Evolutionary conservation across 1,284 basidiomycete species (phyloP).

Genomic region (Ustilago sp.): DNA sequence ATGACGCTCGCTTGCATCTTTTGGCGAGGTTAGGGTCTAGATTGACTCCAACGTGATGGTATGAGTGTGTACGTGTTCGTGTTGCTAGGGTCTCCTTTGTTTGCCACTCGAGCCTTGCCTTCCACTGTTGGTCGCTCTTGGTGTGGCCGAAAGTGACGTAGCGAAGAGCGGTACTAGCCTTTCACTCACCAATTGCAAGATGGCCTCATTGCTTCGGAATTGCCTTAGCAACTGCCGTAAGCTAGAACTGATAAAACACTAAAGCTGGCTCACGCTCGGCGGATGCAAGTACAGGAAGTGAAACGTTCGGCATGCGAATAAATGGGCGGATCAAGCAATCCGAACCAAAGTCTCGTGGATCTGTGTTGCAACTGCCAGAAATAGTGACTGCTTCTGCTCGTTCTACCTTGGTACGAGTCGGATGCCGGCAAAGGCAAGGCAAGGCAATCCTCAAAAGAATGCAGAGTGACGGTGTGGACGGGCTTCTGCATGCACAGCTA

Average conservation of each 20-base stretch:
- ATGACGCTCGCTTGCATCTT: not conserved
- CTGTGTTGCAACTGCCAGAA: constrained; percentile 11
- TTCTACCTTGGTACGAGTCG: not conserved
- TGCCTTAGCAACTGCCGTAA: too few relatives aligned
- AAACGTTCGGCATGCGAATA: not conserved
- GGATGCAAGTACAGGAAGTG: not conserved
- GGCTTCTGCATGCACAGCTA: not conserved
- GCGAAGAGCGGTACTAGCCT: not conserved
- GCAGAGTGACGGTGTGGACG: constrained; percentile 13
- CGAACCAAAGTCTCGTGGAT: not conserved
- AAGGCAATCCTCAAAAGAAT: not conserved
- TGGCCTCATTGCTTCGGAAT: too few relatives aligned
- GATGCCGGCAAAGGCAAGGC: not conserved
- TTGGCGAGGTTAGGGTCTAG: constrained; percentile 8
- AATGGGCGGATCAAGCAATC: not conserved
- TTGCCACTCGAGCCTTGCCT: not conserved
- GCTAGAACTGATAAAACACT: too few relatives aligned
- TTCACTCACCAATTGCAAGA: not conserved
- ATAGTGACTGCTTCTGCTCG: not conserved
- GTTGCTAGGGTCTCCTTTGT: constrained; percentile 2
- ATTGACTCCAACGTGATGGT: not conserved
- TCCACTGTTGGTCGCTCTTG: not conserved
- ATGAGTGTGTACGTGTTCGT: not conserved
- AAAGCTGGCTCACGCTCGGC: not conserved
- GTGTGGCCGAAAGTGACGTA: not conserved